Base-by-base conservation (phyloP, 2,329 filamentous ascomycete species). In the Cladosporium sp. region DNA sequence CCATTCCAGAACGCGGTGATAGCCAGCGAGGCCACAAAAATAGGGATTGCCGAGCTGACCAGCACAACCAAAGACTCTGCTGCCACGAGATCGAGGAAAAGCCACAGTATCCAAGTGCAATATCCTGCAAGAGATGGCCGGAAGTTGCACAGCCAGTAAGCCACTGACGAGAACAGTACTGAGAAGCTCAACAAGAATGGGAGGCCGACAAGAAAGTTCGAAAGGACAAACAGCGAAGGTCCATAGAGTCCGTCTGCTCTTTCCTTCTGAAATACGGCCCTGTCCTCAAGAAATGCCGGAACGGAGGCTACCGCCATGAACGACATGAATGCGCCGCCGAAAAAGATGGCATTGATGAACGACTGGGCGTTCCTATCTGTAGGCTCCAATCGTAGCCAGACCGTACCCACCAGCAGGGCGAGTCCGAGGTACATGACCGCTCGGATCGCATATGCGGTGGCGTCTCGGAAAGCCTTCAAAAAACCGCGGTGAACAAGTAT, bases 331-430 rank as follows among this genome's bases (percentile, higher is more conserved):
- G 81, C 81, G 40, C 80, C 80, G 65, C 81, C 81, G 72, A 83
- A 83, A 77, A 83, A 83, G 69, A 96, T 90, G 57, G 91, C 90
- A 75, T 96, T 96, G 77, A 88, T 92, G 72, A 91, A 91, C 0
- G 91, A 88, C 72, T 92, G 89, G 70, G 96, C 94, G 66, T 90
- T 89, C 65, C 84, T 80, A 74, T 96, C 92, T 0, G 83, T 80
- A 0, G 88, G 83, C 3, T 84, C 79, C 2, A 96, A 82, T 6
- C 92, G 87, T 16, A 96, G 80, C 88, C 91, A 96, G 14, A 96
- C 90, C 0, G 92, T 96, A 5, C 92, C 92, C 89, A 94, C 93
- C 85, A 95, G 89, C 71, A 95, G 86, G 1, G 91, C 91, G 16
- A 95, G 82, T 78, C 86, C 87, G 67, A 89, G 82, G 77, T 95